Percentiles rank a stretch among this genome's conserved stretches.
Evolutionary conservation across 345 rosid species (phyloP).

Genomic region (Salix udensis): DNA sequence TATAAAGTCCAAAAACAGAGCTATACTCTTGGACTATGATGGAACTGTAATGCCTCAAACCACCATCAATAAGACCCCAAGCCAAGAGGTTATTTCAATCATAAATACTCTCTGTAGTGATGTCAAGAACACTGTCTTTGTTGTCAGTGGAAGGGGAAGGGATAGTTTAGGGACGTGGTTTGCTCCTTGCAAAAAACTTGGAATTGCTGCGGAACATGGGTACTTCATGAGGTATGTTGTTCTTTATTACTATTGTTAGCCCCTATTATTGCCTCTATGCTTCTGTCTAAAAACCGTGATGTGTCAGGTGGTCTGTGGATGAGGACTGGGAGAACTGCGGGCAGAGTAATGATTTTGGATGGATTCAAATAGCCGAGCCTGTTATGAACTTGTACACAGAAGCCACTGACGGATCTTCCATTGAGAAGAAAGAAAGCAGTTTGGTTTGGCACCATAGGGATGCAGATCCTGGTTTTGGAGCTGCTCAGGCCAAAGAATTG

Average conservation of each 20-base stretch:
- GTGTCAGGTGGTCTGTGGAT: constrained; percentile 46
- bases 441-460: constrained; percentile 75
- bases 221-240: constrained; percentile 51
- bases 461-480: constrained; percentile 72
- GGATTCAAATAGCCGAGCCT: constrained; percentile 69
- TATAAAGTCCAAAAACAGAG: constrained; percentile 53
- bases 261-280: background rate
- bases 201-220: constrained; percentile 75
- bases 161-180: constrained; percentile 65
- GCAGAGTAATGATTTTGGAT: constrained; percentile 53
- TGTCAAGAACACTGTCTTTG: constrained; percentile 47
- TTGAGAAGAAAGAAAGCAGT: constrained; percentile 69
- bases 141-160: constrained; percentile 71
- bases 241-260: background rate
- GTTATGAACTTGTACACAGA: constrained; percentile 70
- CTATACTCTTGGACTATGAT: constrained; percentile 64
- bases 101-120: constrained; percentile 51
- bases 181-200: constrained; percentile 54
- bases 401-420: constrained; percentile 66
- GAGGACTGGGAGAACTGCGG: constrained; percentile 52
- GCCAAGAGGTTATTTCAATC: constrained; percentile 46
- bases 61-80: constrained; percentile 60
- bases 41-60: constrained; percentile 73
- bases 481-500: constrained; percentile 78
- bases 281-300: constrained; percentile 2